Conservation (phyloP, 208 protist species). For the Phytomonas sp. region DNA sequence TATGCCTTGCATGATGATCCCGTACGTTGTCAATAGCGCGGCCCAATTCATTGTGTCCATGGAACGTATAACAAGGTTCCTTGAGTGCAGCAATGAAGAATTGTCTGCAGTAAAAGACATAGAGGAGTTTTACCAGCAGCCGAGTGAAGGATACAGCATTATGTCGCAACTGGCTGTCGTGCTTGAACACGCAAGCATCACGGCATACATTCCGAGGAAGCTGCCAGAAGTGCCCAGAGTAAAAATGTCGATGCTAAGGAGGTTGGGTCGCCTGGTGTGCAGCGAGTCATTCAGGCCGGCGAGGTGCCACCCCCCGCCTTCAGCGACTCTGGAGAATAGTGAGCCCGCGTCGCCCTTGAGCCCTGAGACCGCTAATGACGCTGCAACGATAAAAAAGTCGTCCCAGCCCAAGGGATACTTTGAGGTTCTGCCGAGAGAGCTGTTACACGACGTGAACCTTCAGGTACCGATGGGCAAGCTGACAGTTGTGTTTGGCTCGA, state of each 20-base stretch:
- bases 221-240: conserved; percentile 30
- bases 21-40: conserved; percentile 41
- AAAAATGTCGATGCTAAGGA: conserved; percentile 11
- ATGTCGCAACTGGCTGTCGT: conserved; percentile 26
- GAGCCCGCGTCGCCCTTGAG: not conserved
- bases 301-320: conserved; percentile 2
- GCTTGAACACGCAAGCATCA: conserved; percentile 36
- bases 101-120: conserved; percentile 22
- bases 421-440: conserved; percentile 22
- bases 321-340: not conserved
- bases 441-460: conserved; percentile 33
- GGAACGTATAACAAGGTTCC: conserved; percentile 54
- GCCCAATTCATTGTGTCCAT: conserved; percentile 74
- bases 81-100: conserved; percentile 40
- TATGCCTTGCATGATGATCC: conserved; percentile 67
- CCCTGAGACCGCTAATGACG: not conserved
- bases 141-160: conserved; percentile 9
- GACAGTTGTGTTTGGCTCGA: conserved; percentile 59
- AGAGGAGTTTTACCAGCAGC: conserved; percentile 14
- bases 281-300: conserved; percentile 14
- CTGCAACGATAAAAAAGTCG: conserved; percentile 6
- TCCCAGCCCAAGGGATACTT: conserved; percentile 11
- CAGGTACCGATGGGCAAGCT: conserved; percentile 36
- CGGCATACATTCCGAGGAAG: conserved; percentile 46
- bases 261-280: conserved; percentile 21